phyloP scores from a whole-genome alignment of 805 yeast species.

The Candida broadrunensis region DNA sequence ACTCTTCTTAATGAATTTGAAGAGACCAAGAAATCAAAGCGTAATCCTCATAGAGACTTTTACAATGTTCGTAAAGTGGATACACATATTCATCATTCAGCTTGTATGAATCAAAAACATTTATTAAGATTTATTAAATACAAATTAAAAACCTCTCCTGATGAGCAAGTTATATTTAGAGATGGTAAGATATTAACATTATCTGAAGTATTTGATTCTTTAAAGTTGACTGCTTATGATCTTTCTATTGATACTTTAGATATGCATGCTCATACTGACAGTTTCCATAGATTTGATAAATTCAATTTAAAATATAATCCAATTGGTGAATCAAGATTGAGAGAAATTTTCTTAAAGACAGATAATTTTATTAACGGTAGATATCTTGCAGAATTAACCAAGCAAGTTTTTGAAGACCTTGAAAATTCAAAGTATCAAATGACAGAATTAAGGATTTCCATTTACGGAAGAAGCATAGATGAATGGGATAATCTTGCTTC shows the following conservation, averaged over 20 bases:
- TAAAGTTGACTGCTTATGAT: constrained; percentile 90
- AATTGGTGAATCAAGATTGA: constrained; percentile 93
- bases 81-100: constrained; percentile 98
- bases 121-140: constrained; percentile 90
- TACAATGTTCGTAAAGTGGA: constrained; percentile 96
- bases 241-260: constrained; percentile 94
- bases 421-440: constrained; percentile 95
- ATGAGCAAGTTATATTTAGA: constrained; percentile 89
- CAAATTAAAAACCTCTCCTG: constrained; percentile 81
- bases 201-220: constrained; percentile 86
- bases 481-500: constrained; percentile 96
- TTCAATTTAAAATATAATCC: constrained; percentile 97
- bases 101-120: constrained; percentile 99
- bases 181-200: constrained; percentile 87
- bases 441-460: constrained; percentile 93
- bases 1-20: constrained; percentile 85
- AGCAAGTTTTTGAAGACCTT: constrained; percentile 89
- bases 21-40: constrained; percentile 85
- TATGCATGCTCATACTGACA: constrained; percentile 99
- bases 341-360: constrained; percentile 94
- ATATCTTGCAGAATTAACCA: constrained; percentile 89
- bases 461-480: constrained; percentile 82
- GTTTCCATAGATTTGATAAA: constrained; percentile 97
- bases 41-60: constrained; percentile 95
- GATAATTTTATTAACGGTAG: constrained; percentile 88